phyloP scores from a whole-genome alignment of 2,329 filamentous ascomycete genomes.

The Fusarium nanum region DNA sequence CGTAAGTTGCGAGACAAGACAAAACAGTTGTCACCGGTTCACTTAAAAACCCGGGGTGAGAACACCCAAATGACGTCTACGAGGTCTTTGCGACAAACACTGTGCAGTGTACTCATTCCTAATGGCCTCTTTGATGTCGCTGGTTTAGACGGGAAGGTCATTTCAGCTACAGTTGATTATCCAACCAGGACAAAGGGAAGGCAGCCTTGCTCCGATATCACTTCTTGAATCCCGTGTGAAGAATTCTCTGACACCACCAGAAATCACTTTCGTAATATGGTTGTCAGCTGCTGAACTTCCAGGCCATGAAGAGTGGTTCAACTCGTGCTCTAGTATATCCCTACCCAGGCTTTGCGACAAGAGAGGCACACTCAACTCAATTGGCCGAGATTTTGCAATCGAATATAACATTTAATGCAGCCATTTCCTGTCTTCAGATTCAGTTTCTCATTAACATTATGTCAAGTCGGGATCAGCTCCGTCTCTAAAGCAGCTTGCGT shows the following conservation, averaged over 20 bases:
- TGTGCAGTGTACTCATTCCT: conserved; percentile 5
- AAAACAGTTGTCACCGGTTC: conserved; percentile 1
- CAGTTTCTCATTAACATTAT: neutral
- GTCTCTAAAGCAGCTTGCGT: neutral
- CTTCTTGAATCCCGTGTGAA: neutral
- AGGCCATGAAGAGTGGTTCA: neutral
- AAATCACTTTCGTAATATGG: neutral
- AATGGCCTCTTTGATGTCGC: neutral
- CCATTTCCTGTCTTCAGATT: neutral
- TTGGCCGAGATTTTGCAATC: neutral
- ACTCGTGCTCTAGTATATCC: neutral
- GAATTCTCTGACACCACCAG: neutral
- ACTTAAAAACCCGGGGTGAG: neutral
- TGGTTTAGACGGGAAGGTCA: neutral
- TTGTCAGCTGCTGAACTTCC: neutral
- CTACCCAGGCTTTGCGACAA: neutral
- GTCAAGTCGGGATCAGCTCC: neutral
- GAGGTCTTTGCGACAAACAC: conserved; percentile 1
- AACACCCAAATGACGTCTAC: conserved; percentile 4
- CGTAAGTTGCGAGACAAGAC: neutral
- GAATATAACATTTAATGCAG: neutral
- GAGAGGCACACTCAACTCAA: neutral
- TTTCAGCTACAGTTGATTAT: neutral
- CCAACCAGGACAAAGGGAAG: neutral
- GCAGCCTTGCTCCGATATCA: neutral